A percentile compares a stretch with the other conserved stretches of the same genome.
phyloP scores from a whole-genome alignment of 768 basidiomycete species.

The Fomitopsis serialis region DNA sequence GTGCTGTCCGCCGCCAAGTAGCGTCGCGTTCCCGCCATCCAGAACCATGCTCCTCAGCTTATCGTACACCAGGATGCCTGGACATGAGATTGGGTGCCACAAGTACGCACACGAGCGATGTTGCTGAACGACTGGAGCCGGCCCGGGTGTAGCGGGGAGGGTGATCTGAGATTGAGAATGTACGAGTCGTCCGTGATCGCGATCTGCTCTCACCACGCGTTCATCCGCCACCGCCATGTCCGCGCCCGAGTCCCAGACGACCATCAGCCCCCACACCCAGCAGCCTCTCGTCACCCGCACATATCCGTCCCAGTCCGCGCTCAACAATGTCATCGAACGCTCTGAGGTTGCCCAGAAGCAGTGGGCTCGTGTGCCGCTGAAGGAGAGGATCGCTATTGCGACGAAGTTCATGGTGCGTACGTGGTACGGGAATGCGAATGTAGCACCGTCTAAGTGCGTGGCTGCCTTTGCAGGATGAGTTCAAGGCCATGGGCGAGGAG shows the following conservation, averaged over 20 bases:
- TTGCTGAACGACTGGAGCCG: no score
- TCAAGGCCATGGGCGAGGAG: conserved; percentile 48
- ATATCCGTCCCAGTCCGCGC: conserved; percentile 55
- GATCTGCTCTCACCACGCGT: no score
- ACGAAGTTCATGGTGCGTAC: conserved; percentile 61
- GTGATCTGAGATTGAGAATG: no score
- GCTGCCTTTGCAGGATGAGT: conserved; percentile 37
- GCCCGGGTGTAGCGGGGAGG: no score
- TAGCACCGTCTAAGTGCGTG: background rate
- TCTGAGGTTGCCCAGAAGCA: conserved; percentile 64
- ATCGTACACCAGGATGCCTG: no score
- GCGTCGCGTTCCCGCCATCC: no score
- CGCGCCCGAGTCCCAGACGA: conserved; percentile 50
- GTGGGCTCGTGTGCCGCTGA: conserved; percentile 59
- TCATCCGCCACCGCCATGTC: no score
- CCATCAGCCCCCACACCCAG: conserved; percentile 79
- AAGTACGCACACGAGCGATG: no score
- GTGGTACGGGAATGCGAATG: conserved; percentile 17
- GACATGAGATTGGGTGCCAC: no score
- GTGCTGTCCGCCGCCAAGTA: no score
- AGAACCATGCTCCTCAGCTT: no score
- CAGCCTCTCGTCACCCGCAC: conserved; percentile 58
- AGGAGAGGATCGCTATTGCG: conserved; percentile 66
- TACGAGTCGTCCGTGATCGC: no score
- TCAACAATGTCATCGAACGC: conserved; percentile 53